Percentiles rank a stretch among this genome's conserved stretches.
Conservation (phyloP, 768 basidiomycete species). For the Lentinula detonsa region DNA sequence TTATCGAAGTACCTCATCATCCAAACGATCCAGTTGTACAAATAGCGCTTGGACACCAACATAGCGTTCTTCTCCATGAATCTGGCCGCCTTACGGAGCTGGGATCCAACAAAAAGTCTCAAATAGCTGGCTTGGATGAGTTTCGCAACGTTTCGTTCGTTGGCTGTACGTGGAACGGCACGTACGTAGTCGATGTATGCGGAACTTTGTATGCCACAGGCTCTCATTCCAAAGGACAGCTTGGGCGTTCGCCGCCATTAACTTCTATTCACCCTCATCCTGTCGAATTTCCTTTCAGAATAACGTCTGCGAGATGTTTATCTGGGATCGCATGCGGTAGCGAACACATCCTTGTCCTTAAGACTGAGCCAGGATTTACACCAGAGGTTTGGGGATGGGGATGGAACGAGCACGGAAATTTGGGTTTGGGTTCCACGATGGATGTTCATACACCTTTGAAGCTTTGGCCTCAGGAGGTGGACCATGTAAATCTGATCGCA, state of each 20-base stretch:
- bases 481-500: background rate
- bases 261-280: slow-evolving; percentile 1
- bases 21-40: slow-evolving; percentile 24
- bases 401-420: slow-evolving; percentile 98
- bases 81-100: slow-evolving; percentile 44
- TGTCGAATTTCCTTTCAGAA: slow-evolving; percentile 16
- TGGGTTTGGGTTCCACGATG: slow-evolving; percentile 59
- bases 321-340: slow-evolving; percentile 64
- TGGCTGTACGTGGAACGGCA: slow-evolving; percentile 78
- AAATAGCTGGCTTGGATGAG: slow-evolving; percentile 37
- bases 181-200: slow-evolving; percentile 33
- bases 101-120: slow-evolving; percentile 72
- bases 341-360: slow-evolving; percentile 67
- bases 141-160: slow-evolving; percentile 25
- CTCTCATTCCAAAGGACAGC: slow-evolving; percentile 62
- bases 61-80: slow-evolving; percentile 48
- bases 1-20: slow-evolving; percentile 17
- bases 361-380: slow-evolving; percentile 9
- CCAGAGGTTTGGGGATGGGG: slow-evolving; percentile 81
- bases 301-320: slow-evolving; percentile 14
- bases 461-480: slow-evolving; percentile 40
- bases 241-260: slow-evolving; percentile 36
- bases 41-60: slow-evolving; percentile 35
- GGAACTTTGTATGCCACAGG: slow-evolving; percentile 35
- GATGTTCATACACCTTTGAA: slow-evolving; percentile 46